A percentile compares a stretch with the other conserved stretches of the same genome.
phyloP scores from a whole-genome alignment of 129 eudicot species.

The Artemisia argyi region DNA sequence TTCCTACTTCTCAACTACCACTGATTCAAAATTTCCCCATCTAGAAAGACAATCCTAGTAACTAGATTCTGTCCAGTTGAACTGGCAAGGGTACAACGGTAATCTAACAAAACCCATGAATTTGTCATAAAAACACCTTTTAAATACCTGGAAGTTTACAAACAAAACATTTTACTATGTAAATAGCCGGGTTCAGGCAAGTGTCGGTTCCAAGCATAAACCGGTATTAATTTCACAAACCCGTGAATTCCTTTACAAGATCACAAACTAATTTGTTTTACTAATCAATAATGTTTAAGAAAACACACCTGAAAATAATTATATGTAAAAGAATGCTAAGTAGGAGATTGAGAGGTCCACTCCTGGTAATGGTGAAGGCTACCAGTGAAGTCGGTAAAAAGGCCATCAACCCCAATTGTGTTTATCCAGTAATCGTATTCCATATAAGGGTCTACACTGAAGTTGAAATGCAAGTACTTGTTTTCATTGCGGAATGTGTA shows the following conservation, averaged over 20 bases:
- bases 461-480: constrained; percentile 68
- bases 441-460: constrained; percentile 72
- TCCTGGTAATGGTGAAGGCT: constrained; percentile 75
- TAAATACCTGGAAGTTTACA: not conserved
- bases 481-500: constrained; percentile 92
- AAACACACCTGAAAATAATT: constrained; percentile 13
- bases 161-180: constrained; percentile 6
- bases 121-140: not conserved
- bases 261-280: not conserved
- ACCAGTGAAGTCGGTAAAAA: constrained; percentile 80
- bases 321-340: not conserved
- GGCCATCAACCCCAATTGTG: constrained; percentile 71
- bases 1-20: constrained; percentile 53
- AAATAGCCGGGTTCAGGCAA: not conserved
- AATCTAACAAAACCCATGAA: not conserved
- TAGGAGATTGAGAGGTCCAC: constrained; percentile 53
- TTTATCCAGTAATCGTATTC: constrained; percentile 91
- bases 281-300: not conserved
- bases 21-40: constrained; percentile 1
- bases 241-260: not conserved
- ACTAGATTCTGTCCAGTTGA: not conserved
- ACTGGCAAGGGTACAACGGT: not conserved
- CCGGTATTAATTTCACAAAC: constrained; percentile 16
- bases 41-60: constrained; percentile 17
- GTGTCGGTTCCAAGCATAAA: not conserved